phyloP scores from a whole-genome alignment of 345 rosid genomes.

The Lepidium didymum region DNA sequence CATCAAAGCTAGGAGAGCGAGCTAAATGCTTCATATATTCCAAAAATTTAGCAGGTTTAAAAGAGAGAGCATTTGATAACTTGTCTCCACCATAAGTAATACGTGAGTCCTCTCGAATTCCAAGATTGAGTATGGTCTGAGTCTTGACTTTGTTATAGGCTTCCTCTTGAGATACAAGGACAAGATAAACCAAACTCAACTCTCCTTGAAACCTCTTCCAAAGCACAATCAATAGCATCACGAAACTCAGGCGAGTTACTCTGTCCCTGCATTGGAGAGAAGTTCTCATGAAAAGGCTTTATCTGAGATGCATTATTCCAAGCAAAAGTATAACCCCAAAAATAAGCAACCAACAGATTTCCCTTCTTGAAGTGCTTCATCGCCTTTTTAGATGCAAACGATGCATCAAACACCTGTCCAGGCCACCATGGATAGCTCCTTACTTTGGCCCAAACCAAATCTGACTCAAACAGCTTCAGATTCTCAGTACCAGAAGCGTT shows the following conservation, averaged over 20 bases:
- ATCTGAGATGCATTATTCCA: slow-evolving; percentile 48
- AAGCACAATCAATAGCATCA: slow-evolving; percentile 54
- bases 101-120: slow-evolving; percentile 35
- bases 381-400: slow-evolving; percentile 40
- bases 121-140: slow-evolving; percentile 46
- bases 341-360: slow-evolving; percentile 43
- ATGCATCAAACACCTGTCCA: slow-evolving; percentile 50
- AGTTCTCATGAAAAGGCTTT: slow-evolving; percentile 49
- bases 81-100: slow-evolving; percentile 39
- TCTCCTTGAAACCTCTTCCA: slow-evolving; percentile 67
- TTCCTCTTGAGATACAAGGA: slow-evolving; percentile 39
- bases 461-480: slow-evolving; percentile 26
- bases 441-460: slow-evolving; percentile 79
- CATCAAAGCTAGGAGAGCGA: slow-evolving; percentile 22
- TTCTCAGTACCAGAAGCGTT: not conserved
- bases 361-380: slow-evolving; percentile 49
- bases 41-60: slow-evolving; percentile 41
- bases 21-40: slow-evolving; percentile 40
- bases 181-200: slow-evolving; percentile 60
- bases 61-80: slow-evolving; percentile 27
- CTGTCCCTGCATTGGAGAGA: slow-evolving; percentile 50
- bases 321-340: slow-evolving; percentile 62
- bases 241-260: slow-evolving; percentile 33
- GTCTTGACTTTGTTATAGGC: slow-evolving; percentile 28
- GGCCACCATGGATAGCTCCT: slow-evolving; percentile 94